Evolutionary conservation across 2,329 filamentous ascomycete genomes (phyloP), one percentile per base, ranked within the genome.

Genomic region (Fusarium tanahbumbuense): DNA sequence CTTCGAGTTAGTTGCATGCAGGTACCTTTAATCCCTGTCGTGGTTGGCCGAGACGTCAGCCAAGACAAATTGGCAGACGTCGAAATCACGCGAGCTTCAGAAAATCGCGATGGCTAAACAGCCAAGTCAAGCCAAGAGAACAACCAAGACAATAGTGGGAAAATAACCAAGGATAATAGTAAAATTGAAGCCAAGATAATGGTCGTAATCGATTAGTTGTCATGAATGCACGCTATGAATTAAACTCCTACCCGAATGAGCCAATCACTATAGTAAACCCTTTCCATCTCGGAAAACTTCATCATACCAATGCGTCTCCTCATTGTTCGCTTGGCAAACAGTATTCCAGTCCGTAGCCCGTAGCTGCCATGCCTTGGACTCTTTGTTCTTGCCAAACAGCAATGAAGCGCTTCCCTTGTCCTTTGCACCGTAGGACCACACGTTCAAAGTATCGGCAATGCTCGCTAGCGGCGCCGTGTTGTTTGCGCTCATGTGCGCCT

Each of bases 241-340:
- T 40, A 54, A 53, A 64, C 46, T 56, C 67, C 54, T 57, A 30
- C 13, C 63, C 55, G 57, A 60, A 66, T 54, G 61, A 54, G 52
- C 49, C 49, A 50, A 59, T 18, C 25, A 49, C 45, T 64, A 71
- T 47, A 71, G 45, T 46, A 63, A 40, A n/a, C 71, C 71, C 37
- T 62, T 72, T 6, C 64, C 63, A 30, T 73, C 71, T n/a, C 71
- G 58, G 28, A 73, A 73, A 20, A 73, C 71, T 28, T 73, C 71
- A 12, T 73, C 63, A 18, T 73, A 73, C 71, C 71, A 73, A 23
- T 22, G 68, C 15, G 27, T 37, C 11, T 71, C 48, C 20, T 56
- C 59, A 32, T 74, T 64, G 45, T 56, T 68, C 28, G 65, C 49
- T 40, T 47, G 66, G 12, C 71, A 73, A 23, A 73, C 68, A 7